Conservation (phyloP, 164 flowering plant species). For the Platanus orientalis region DNA sequence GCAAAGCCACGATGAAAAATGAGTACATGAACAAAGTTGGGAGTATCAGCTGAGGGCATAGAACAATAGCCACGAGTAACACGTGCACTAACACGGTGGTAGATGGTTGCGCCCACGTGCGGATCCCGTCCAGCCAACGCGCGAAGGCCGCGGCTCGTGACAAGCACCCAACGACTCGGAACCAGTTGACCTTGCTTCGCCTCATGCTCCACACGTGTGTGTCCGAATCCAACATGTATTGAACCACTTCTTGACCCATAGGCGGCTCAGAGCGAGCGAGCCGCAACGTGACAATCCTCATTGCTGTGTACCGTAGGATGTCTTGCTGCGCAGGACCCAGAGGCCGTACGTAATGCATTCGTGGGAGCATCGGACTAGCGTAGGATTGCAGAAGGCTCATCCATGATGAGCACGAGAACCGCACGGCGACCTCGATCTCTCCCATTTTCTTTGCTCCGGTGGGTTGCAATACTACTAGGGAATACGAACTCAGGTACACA, state of each 20-base stretch:
- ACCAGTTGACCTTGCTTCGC: conserved; percentile 89
- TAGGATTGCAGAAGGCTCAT: conserved; percentile 60
- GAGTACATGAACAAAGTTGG: conserved; percentile 78
- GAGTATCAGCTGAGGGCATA: conserved; percentile 65
- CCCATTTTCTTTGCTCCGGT: conserved; percentile 85
- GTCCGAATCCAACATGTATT: conserved; percentile 73
- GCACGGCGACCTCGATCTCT: conserved; percentile 70
- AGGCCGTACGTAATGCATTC: conserved; percentile 88
- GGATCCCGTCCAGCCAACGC: conserved; percentile 71
- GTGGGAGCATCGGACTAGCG: conserved; percentile 71
- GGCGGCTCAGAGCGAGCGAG: conserved; percentile 87
- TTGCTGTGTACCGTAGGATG: conserved; percentile 69
- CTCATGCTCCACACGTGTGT: conserved; percentile 92
- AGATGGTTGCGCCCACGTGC: conserved; percentile 74
- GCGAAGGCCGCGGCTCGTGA: conserved; percentile 45
- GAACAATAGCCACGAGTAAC: conserved; percentile 47
- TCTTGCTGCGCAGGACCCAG: conserved; percentile 75
- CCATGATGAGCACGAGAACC: conserved; percentile 85
- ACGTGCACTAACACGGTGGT: conserved; percentile 72
- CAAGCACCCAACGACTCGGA: conserved; percentile 58
- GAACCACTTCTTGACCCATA: conserved; percentile 84
- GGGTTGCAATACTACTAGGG: conserved; percentile 58
- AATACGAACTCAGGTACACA: conserved; percentile 53
- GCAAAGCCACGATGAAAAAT: conserved; percentile 48
- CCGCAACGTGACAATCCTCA: conserved; percentile 64